Percentiles rank a stretch among this genome's conserved stretches.
These are phyloP conservation scores for Trichoderma sp. DNA, from an alignment of 2,329 filamentous ascomycete genomes.

Conservation along the genomic window DNA sequence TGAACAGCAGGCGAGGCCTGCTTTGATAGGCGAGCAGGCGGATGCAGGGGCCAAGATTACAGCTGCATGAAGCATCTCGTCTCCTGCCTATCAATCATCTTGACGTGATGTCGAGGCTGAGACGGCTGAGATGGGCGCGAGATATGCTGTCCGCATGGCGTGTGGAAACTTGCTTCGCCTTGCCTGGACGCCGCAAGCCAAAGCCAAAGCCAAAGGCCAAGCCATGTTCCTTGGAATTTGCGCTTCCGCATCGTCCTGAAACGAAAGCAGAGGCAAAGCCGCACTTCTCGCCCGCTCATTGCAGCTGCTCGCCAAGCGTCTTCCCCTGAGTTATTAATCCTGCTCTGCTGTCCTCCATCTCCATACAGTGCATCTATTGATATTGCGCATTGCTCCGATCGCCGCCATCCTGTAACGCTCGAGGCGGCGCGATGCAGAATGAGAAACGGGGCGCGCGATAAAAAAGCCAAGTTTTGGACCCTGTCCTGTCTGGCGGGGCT, in stretches of 20 bases:
- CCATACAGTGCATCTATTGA: constrained; percentile 16
- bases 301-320: neutral
- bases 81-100: neutral
- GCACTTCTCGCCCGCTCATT: neutral
- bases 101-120: neutral
- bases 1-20: neutral
- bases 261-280: neutral
- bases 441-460: constrained; percentile 12
- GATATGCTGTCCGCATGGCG: neutral
- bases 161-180: neutral
- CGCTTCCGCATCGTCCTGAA: neutral
- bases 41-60: neutral
- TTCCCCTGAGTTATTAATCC: neutral
- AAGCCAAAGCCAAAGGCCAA: too few species aligned
- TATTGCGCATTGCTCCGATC: constrained; percentile 12
- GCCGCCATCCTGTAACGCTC: constrained; percentile 20
- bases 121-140: neutral
- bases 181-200: neutral
- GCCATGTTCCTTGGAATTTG: neutral
- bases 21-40: neutral
- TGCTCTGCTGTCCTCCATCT: neutral
- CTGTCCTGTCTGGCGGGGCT: constrained; percentile 10
- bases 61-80: neutral
- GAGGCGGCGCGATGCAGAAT: constrained; percentile 16
- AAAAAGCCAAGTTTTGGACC: constrained; percentile 26